Percentiles rank a stretch among this genome's conserved stretches.
Conservation (phyloP, 805 yeast species). For the Komagataella mondaviorum region DNA sequence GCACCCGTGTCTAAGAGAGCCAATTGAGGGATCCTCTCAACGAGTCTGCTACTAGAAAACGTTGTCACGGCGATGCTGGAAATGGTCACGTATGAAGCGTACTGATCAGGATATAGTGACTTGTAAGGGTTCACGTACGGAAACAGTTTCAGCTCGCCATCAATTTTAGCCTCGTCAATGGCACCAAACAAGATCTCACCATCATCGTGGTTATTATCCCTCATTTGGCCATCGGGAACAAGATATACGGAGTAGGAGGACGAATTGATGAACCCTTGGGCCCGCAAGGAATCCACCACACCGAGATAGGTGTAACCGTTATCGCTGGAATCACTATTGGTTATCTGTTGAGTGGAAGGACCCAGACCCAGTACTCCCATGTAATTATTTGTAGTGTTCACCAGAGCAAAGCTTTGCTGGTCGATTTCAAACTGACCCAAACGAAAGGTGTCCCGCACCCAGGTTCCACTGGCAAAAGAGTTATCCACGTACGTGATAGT, state of each 20-base stretch:
- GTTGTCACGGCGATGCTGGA: background rate
- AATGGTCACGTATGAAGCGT: background rate
- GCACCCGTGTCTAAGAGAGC: slow-evolving; percentile 2
- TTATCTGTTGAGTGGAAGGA: slow-evolving; percentile 51
- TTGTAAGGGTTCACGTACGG: background rate
- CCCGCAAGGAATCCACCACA: slow-evolving; percentile 47
- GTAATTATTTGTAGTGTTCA: slow-evolving; percentile 45
- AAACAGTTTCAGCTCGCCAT: background rate
- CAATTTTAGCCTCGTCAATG: slow-evolving; percentile 40
- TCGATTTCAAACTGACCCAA: slow-evolving; percentile 35
- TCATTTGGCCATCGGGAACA: slow-evolving; percentile 19
- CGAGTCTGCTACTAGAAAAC: background rate
- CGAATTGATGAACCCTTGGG: slow-evolving; percentile 40
- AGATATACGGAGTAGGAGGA: slow-evolving; percentile 52
- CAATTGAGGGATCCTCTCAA: background rate
- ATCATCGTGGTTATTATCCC: slow-evolving; percentile 8
- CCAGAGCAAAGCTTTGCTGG: slow-evolving; percentile 60
- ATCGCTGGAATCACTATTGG: slow-evolving; percentile 12
- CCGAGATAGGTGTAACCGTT: slow-evolving; percentile 38
- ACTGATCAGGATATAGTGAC: background rate
- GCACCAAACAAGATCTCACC: slow-evolving; percentile 64
- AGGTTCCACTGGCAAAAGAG: slow-evolving; percentile 31
- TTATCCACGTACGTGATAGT: slow-evolving; percentile 33
- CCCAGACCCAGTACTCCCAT: slow-evolving; percentile 72
- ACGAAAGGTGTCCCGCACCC: slow-evolving; percentile 51